These are phyloP conservation scores for Phyllostachys edulis DNA, from an alignment of 176 grass and related monocot species.

Conservation along the genomic window DNA sequence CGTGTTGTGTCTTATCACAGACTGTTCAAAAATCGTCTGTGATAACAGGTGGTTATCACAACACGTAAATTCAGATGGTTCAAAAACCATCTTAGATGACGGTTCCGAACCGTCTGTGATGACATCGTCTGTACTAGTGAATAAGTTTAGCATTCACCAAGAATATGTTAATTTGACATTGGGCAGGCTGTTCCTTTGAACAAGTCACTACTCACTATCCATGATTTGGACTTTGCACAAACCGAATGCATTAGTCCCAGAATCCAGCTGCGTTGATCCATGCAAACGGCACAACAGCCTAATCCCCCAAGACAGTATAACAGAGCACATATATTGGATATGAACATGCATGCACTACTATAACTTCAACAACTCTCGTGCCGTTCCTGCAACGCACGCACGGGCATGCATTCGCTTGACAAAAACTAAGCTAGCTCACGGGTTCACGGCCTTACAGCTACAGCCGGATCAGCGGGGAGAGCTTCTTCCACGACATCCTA, in stretches of 20 bases:
- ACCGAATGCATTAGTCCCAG: not conserved
- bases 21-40: too few relatives aligned
- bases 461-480: constrained; percentile 55
- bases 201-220: not conserved
- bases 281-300: not conserved
- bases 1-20: too few relatives aligned
- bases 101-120: too few relatives aligned
- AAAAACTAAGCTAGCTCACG: not conserved
- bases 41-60: too few relatives aligned
- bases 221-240: not conserved
- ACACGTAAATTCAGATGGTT: too few relatives aligned
- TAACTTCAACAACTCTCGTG: not conserved
- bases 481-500: constrained; percentile 85
- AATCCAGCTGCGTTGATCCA: not conserved
- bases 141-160: not conserved
- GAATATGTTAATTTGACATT: not conserved
- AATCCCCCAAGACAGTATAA: not conserved
- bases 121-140: too few relatives aligned
- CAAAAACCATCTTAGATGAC: too few relatives aligned
- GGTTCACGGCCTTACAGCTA: constrained; percentile 9
- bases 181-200: not conserved
- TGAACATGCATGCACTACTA: constrained; percentile 27
- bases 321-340: constrained; percentile 36
- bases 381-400: not conserved
- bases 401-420: not conserved